These are phyloP conservation scores for Echeveria elegans DNA, from an alignment of 164 flowering plant genomes.

Conservation along the genomic window DNA sequence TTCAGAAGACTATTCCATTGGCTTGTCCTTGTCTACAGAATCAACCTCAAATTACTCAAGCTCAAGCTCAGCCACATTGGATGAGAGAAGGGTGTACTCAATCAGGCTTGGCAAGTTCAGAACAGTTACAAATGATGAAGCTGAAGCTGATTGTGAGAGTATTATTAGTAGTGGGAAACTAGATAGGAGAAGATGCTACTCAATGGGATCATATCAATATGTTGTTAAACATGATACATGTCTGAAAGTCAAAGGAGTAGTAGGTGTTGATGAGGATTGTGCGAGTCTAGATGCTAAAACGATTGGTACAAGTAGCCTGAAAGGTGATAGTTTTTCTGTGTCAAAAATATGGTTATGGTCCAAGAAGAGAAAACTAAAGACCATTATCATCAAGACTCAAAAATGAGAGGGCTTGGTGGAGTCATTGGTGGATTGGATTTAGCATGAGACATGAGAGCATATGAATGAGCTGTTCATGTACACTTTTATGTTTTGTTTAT, in stretches of 20 bases:
- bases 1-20: slow-evolving; percentile 27
- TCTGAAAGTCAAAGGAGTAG: slow-evolving; percentile 17
- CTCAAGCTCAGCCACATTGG: slow-evolving; percentile 12
- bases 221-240: slow-evolving; percentile 39
- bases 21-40: slow-evolving; percentile 15
- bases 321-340: slow-evolving; percentile 66
- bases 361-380: slow-evolving; percentile 31
- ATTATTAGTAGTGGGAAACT: slow-evolving; percentile 37
- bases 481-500: too few species aligned
- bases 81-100: slow-evolving; percentile 44
- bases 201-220: slow-evolving; percentile 69
- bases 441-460: not conserved
- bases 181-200: slow-evolving; percentile 58
- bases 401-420: not conserved
- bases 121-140: slow-evolving; percentile 18
- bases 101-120: slow-evolving; percentile 51
- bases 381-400: not conserved
- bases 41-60: slow-evolving; percentile 12
- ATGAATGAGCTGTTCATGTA: too few species aligned
- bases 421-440: too few species aligned
- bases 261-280: not conserved
- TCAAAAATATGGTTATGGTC: slow-evolving; percentile 76
- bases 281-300: slow-evolving; percentile 34
- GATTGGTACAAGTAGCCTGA: slow-evolving; percentile 33
- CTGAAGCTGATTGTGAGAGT: slow-evolving; percentile 15